Evolutionary conservation across 441 rosid species (phyloP).

Genomic region (Macaranga tanarius): DNA sequence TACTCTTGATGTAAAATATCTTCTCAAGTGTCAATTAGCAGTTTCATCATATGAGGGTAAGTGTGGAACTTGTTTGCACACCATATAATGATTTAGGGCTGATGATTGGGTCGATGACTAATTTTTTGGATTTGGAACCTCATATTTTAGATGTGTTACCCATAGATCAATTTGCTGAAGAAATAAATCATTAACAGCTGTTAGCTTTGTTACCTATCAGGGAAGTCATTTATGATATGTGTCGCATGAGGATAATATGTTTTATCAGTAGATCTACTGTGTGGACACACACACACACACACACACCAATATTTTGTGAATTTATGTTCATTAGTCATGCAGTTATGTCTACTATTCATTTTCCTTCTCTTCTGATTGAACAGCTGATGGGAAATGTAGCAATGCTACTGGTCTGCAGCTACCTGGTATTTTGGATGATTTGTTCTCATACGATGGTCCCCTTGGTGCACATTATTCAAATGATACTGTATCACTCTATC

Average conservation of each 20-base stretch:
- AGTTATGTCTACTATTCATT: not conserved
- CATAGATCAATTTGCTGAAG: not conserved
- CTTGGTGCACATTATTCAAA: constrained; percentile 71
- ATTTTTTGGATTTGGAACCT: not conserved
- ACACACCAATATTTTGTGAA: not conserved
- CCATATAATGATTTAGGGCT: too few relatives aligned
- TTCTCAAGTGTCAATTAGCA: constrained; percentile 81
- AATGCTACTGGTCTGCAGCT: constrained; percentile 82
- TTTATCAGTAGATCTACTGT: not conserved
- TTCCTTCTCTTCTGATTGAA: constrained; percentile 22
- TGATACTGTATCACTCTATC: constrained; percentile 62
- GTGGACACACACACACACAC: constrained; percentile 2
- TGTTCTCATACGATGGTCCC: constrained; percentile 83
- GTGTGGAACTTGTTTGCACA: constrained; percentile 19
- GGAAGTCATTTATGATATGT: not conserved
- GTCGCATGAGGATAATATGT: constrained; percentile 7
- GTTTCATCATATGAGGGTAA: constrained; percentile 60
- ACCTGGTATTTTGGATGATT: constrained; percentile 80
- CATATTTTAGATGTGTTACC: not conserved
- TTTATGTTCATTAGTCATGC: not conserved
- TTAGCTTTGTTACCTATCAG: not conserved
- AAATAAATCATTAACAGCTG: not conserved
- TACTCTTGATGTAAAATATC: constrained; percentile 47
- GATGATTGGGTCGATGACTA: not conserved
- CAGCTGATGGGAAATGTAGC: constrained; percentile 60